Base-by-base conservation (phyloP, 1,284 basidiomycete genomes). In the Grifola frondosa region DNA sequence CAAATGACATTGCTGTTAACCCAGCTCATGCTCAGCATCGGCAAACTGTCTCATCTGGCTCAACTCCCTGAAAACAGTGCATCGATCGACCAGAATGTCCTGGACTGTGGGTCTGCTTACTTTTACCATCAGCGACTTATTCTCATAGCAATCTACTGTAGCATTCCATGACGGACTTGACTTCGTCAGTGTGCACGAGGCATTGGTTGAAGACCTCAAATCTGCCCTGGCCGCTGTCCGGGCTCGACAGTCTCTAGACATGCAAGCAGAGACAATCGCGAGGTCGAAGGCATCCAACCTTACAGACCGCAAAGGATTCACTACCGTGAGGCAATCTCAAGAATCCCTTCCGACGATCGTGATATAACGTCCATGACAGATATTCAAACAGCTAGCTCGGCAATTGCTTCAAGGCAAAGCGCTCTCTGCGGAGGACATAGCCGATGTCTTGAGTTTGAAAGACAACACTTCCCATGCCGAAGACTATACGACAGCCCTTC, bases 1-100 rank as follows among this genome's bases (percentile, higher is more conserved):
- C n/a, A n/a, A n/a, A n/a, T n/a, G n/a, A n/a, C n/a, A n/a, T n/a
- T 13, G 3, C 17, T 30, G 28, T 9, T 20, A 4, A n/a, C 23
- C 28, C 59, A 97, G 91, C 72, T 96, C 37, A 86, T 94, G 75
- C 77, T 96, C 42, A 95, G 92, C 58, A 80, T 99, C 22, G 88
- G 88, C 31, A 98, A 98, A 67, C 77, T 99, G 6, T 75, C 88
- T 0, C 81, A 90, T 45, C 73, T 97, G 7, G 88, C 90, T 6
- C 79, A 88, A 46, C 61, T 85, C 46, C 81, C 85, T 49, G 81
- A 88, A 41, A 77, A 80, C 29, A 70, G 66, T 20, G 61, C 62
- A 6, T 21, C 62, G 2, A 51, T 69, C 19, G 75, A 81, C 35
- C 75, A 81, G 33, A 54, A 60, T 19, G 62, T 71, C 30, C 63